phyloP scores from a whole-genome alignment of 495 filamentous ascomycete genomes.

The Penicillium cinerascens region DNA sequence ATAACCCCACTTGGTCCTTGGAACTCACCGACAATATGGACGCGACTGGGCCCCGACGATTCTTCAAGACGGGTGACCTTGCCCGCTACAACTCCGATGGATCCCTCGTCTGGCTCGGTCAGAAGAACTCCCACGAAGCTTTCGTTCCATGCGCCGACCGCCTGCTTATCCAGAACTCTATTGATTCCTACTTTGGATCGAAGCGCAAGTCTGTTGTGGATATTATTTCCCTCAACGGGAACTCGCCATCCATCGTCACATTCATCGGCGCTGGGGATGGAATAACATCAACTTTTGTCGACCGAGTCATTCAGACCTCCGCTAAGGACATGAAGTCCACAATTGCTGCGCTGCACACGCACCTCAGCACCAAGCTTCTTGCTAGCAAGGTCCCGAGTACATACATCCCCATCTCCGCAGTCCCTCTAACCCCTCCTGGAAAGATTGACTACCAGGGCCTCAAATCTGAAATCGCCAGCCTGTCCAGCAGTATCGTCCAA shows the following conservation, averaged over 20 bases:
- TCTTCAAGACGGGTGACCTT: constrained; percentile 52
- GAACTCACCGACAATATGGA: not conserved
- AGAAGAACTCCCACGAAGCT: constrained; percentile 45
- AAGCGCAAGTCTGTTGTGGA: constrained; percentile 27
- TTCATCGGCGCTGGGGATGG: constrained; percentile 24
- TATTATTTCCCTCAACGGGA: constrained; percentile 10
- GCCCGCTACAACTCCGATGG: constrained; percentile 52
- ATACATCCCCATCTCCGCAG: constrained; percentile 52
- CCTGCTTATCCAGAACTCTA: constrained; percentile 42
- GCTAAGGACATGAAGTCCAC: constrained; percentile 16
- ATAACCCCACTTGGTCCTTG: constrained; percentile 45
- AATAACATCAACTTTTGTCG: not conserved
- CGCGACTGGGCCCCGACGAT: constrained; percentile 1
- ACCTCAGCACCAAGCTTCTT: constrained; percentile 28
- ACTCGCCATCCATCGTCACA: constrained; percentile 15
- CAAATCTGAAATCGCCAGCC: constrained; percentile 10
- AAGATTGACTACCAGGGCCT: constrained; percentile 43
- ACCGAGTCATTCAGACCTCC: constrained; percentile 12
- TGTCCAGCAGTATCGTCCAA: constrained; percentile 10
- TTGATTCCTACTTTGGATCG: constrained; percentile 11
- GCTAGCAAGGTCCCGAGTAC: constrained; percentile 56
- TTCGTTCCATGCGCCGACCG: constrained; percentile 46
- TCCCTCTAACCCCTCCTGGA: constrained; percentile 51
- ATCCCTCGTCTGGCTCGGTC: constrained; percentile 41
- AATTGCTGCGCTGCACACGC: constrained; percentile 16